Evolutionary conservation across 2,329 filamentous ascomycete species (phyloP), one percentile per base, ranked within the genome.

Genomic region (Atkinsonella texensis): DNA sequence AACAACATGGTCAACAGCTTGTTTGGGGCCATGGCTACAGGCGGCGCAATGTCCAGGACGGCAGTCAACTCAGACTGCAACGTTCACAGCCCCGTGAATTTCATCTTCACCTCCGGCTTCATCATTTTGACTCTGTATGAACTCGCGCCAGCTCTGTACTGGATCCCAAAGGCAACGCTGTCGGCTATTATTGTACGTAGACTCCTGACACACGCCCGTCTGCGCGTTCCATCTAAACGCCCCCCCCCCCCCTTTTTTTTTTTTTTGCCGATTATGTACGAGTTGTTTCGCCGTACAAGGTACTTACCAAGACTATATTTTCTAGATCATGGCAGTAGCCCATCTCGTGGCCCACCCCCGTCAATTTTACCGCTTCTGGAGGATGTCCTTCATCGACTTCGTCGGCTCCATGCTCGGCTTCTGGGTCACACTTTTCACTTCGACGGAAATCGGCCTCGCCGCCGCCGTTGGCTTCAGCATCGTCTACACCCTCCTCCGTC

Each of bases 1-100:
- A 74, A 75, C 41, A 84, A 84, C 63, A 74, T 84, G 53, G 72
- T 81, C 65, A 84, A 83, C 65, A 76, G 75, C 46, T 79, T 83
- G 65, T 84, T 85, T 63, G 76, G 79, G 20, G 70, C 76, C 10
- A 82, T 84, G 77, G 72, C 79, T 0, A 72, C 83, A 12, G 79
- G 80, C 12, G 82, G 80, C 23, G 81, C 80, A 55, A 84, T 85
- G 76, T 83, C 80, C 0, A 72, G 81, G 10, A 84, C 81, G 1
- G 80, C 82, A 9, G 80, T 85, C 59, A 85, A 84, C 68, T 83
- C 79, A 0, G 74, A 79, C 32, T 81, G 78, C 48, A 75, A 77
- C 35, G 81, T 84, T 58, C 76, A 74, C 54, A 81, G 77, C 6
- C 82, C 82, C 0, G 66, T 83, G 0, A 80, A 76, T 42, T 80